Evolutionary conservation across 805 yeast species (phyloP).

Genomic region (Candida tammaniensis): DNA sequence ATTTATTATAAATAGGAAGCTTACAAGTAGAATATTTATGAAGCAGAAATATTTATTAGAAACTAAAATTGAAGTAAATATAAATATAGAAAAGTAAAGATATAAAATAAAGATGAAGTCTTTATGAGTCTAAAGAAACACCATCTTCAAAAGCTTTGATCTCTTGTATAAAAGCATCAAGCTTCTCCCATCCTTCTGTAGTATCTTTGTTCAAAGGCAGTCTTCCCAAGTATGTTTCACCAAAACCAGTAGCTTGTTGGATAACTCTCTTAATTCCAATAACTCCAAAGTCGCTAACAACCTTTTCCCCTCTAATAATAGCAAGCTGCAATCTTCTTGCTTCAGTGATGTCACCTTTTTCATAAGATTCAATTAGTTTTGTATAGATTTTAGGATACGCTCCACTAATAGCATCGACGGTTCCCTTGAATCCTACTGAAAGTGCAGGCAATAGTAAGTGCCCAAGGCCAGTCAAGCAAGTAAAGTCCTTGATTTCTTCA

Average conservation of each 20-base stretch:
- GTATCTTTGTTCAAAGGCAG: constrained; percentile 44
- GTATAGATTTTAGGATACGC: constrained; percentile 51
- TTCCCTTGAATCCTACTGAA: constrained; percentile 46
- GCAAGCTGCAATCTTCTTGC: constrained; percentile 43
- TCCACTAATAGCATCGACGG: constrained; percentile 53
- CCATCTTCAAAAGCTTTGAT: constrained; percentile 49
- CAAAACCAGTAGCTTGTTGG: constrained; percentile 34
- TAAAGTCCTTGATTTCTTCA: constrained; percentile 42
- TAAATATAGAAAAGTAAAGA: constrained; percentile 7
- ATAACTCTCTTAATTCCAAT: constrained; percentile 48
- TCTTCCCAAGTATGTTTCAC: constrained; percentile 45
- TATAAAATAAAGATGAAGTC: too few species aligned
- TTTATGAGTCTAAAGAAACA: too few species aligned
- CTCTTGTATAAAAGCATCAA: constrained; percentile 35
- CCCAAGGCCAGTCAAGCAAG: constrained; percentile 49
- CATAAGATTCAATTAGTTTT: constrained; percentile 35
- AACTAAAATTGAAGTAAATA: too few species aligned
- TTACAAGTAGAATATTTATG: too few species aligned
- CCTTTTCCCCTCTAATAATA: constrained; percentile 46
- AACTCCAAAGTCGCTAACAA: constrained; percentile 42
- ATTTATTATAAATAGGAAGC: too few species aligned
- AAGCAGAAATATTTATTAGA: too few species aligned
- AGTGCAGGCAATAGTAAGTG: constrained; percentile 49
- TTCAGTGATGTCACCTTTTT: constrained; percentile 36
- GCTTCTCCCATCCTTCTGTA: constrained; percentile 26